A percentile compares a stretch with the other conserved stretches of the same genome.
These are phyloP conservation scores for Haberlea rhodopensis DNA, from an alignment of 257 asterid species.

Conservation along the genomic window DNA sequence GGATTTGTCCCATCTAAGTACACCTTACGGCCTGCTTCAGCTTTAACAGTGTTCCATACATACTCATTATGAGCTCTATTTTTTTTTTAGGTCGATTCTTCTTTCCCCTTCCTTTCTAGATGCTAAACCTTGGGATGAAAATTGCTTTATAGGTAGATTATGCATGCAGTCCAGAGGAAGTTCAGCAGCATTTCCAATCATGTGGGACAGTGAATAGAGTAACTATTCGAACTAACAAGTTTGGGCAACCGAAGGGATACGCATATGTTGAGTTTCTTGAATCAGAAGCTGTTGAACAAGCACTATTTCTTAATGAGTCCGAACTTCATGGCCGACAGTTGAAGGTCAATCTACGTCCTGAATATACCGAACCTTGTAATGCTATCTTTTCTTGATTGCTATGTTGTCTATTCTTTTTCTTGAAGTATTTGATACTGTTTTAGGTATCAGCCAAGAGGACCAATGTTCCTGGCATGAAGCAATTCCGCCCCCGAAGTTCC, in stretches of 20 bases:
- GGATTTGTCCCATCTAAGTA: neutral
- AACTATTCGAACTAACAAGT: constrained; percentile 70
- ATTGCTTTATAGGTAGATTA: constrained; percentile 59
- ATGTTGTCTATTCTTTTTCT: constrained; percentile 2
- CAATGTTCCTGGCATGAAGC: constrained; percentile 81
- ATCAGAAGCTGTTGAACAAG: constrained; percentile 73
- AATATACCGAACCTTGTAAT: neutral
- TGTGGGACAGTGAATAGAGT: constrained; percentile 83
- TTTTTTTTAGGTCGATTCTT: neutral
- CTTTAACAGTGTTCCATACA: neutral
- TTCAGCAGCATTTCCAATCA: constrained; percentile 82
- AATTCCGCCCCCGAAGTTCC: constrained; percentile 55
- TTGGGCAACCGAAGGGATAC: constrained; percentile 80
- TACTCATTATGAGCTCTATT: neutral
- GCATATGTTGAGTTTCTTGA: constrained; percentile 82
- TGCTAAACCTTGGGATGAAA: neutral
- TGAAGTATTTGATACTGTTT: constrained; percentile 3
- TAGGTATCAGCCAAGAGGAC: constrained; percentile 80
- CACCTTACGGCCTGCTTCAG: neutral
- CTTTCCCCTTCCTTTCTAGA: neutral
- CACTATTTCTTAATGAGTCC: constrained; percentile 65
- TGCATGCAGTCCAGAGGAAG: constrained; percentile 81
- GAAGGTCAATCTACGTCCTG: constrained; percentile 44
- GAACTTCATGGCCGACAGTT: constrained; percentile 84
- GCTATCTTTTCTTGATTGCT: neutral